Conservation (phyloP, 1,284 basidiomycete species). For the Cutaneotrichosporon sp. region DNA sequence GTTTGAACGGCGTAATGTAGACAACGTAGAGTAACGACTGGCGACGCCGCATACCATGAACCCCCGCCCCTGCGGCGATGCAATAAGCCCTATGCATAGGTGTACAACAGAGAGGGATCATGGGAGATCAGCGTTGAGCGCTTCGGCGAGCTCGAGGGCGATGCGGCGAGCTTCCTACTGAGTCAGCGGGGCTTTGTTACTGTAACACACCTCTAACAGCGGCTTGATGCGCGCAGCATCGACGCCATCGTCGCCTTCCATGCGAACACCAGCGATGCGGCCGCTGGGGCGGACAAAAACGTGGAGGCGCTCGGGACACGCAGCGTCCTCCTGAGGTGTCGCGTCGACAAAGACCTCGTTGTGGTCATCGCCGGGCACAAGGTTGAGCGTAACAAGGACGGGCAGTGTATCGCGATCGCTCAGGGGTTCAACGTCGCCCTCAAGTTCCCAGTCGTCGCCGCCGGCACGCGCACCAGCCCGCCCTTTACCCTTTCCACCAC, state of each 20-base stretch:
- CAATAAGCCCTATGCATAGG: slow-evolving; percentile 7
- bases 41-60: not conserved
- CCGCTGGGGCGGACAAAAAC: slow-evolving; percentile 33
- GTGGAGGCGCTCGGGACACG: slow-evolving; percentile 42
- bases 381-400: slow-evolving; percentile 41
- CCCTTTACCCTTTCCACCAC: slow-evolving; percentile 27
- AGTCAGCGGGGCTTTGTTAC: not conserved
- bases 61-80: not conserved
- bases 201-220: slow-evolving; percentile 21
- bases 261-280: slow-evolving; percentile 40
- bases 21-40: not conserved
- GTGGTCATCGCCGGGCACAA: slow-evolving; percentile 27
- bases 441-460: slow-evolving; percentile 48
- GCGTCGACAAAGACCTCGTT: slow-evolving; percentile 42
- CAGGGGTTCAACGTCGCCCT: slow-evolving; percentile 28
- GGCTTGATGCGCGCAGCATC: slow-evolving; percentile 26
- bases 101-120: slow-evolving; percentile 9
- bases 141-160: slow-evolving; percentile 9
- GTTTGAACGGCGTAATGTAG: not conserved
- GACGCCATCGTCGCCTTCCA: slow-evolving; percentile 41
- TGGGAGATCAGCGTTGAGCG: slow-evolving; percentile 17
- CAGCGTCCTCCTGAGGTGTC: slow-evolving; percentile 41
- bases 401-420: slow-evolving; percentile 36
- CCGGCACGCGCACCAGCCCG: slow-evolving; percentile 24
- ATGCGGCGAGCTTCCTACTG: slow-evolving; percentile 13